Conservation (phyloP, 371 early-diverging fungal genomes). For the Rhizopus stolonifer region DNA sequence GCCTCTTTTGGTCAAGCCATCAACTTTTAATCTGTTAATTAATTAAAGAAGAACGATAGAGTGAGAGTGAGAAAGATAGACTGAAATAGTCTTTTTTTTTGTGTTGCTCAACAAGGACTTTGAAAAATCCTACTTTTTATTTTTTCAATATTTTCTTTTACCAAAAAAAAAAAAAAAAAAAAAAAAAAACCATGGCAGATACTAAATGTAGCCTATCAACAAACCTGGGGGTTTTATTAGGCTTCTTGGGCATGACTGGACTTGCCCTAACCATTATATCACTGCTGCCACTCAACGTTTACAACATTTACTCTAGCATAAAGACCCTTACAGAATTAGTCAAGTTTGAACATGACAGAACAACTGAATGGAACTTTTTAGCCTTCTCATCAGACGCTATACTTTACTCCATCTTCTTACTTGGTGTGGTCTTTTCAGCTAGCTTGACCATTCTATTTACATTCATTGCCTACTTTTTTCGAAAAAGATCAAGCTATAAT, state of each 20-base stretch:
- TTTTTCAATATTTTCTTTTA: background rate
- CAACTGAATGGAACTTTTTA: slow-evolving; percentile 4
- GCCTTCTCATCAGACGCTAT: slow-evolving; percentile 6
- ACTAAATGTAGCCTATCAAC: slow-evolving; percentile 1
- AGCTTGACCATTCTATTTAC: slow-evolving; percentile 12
- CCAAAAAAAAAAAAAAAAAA: background rate
- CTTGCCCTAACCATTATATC: slow-evolving; percentile 23
- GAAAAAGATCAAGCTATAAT: background rate
- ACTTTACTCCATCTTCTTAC: slow-evolving; percentile 15
- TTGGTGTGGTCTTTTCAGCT: slow-evolving; percentile 10
- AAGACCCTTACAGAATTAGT: slow-evolving; percentile 8
- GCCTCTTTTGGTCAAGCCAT: slow-evolving; percentile 75
- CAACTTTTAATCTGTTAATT: slow-evolving; percentile 69
- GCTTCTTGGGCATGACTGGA: slow-evolving; percentile 28
- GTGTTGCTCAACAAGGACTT: background rate
- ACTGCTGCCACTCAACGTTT: slow-evolving; percentile 22
- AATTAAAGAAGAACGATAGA: too few relatives aligned
- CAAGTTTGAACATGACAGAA: slow-evolving; percentile 11
- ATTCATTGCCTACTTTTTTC: slow-evolving; percentile 11
- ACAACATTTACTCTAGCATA: slow-evolving; percentile 17
- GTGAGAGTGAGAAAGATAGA: too few relatives aligned
- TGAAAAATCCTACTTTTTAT: background rate
- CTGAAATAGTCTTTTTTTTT: too few relatives aligned
- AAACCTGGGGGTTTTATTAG: slow-evolving; percentile 15
- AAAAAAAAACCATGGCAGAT: too few relatives aligned